Conservation (phyloP, 225 moss, liverwort and hornwort genomes). For the Marchantia paleacea region DNA sequence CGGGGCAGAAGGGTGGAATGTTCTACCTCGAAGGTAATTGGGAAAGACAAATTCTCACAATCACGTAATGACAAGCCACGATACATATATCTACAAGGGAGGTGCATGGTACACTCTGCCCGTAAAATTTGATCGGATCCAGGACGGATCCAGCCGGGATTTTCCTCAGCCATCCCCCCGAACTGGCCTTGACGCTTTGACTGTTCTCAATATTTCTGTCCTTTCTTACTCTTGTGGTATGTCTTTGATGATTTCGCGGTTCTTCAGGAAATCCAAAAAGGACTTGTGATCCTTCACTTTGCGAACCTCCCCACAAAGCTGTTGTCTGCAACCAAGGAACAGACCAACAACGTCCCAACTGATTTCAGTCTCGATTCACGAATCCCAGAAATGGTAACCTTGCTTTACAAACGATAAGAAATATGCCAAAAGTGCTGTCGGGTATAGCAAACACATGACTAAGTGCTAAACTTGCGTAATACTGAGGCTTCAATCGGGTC, state of each 20-base stretch:
- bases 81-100: slow-evolving; percentile 36
- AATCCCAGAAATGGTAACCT: too few relatives aligned
- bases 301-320: slow-evolving; percentile 58
- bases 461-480: not conserved
- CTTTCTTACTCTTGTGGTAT: slow-evolving; percentile 35
- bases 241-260: slow-evolving; percentile 64
- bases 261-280: slow-evolving; percentile 59
- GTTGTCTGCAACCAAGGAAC: slow-evolving; percentile 44
- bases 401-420: not conserved
- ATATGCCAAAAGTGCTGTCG: not conserved
- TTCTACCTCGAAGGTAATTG: not conserved
- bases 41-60: slow-evolving; percentile 4
- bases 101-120: slow-evolving; percentile 25
- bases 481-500: not conserved
- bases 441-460: not conserved
- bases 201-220: not conserved
- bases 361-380: too few relatives aligned
- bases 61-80: slow-evolving; percentile 15
- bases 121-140: slow-evolving; percentile 4
- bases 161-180: not conserved
- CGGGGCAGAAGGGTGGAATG: not conserved
- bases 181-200: not conserved
- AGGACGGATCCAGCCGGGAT: slow-evolving; percentile 15
- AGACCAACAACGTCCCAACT: not conserved
- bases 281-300: slow-evolving; percentile 69